phyloP scores from a whole-genome alignment of 2,329 filamentous ascomycete species.

The Trichoderma koningiopsis region DNA sequence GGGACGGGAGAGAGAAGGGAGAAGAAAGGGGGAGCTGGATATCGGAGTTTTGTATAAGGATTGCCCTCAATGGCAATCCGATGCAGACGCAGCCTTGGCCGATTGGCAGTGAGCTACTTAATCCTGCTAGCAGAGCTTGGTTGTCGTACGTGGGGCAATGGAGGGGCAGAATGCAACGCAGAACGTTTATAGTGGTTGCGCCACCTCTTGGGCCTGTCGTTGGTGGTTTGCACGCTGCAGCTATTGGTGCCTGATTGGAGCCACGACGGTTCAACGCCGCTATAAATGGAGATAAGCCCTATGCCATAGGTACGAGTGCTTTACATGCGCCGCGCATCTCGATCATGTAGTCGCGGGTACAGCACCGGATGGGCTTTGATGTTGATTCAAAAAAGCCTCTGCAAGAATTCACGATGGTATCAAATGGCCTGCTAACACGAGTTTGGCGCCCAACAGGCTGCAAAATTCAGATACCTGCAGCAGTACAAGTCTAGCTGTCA shows the following conservation, averaged over 20 bases:
- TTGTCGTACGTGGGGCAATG: constrained; percentile 22
- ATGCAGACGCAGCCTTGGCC: constrained; percentile 13
- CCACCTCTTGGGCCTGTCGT: constrained; percentile 7
- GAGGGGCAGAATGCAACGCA: constrained; percentile 16
- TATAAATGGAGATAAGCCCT: constrained; percentile 1
- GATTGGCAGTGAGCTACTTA: constrained; percentile 22
- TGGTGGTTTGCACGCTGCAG: constrained; percentile 9
- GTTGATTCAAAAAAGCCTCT: not conserved
- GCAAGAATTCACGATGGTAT: not conserved
- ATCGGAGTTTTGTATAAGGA: constrained; percentile 17
- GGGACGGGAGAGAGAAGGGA: constrained; percentile 1
- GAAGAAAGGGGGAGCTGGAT: constrained; percentile 6
- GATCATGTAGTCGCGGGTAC: not conserved
- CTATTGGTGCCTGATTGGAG: constrained; percentile 14
- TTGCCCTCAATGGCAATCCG: constrained; percentile 5
- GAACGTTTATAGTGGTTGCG: constrained; percentile 24
- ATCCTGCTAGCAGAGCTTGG: constrained; percentile 13
- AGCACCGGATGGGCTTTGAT: not conserved
- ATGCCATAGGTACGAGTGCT: not conserved
- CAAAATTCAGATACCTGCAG: not conserved
- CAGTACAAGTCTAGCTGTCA: constrained; percentile 3
- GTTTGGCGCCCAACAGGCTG: constrained; percentile 8
- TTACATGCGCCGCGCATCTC: not conserved
- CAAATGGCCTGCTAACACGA: not conserved
- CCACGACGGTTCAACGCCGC: not conserved